phyloP scores from a whole-genome alignment of 1,284 basidiomycete species.

The Pulveroboletus sp. region DNA sequence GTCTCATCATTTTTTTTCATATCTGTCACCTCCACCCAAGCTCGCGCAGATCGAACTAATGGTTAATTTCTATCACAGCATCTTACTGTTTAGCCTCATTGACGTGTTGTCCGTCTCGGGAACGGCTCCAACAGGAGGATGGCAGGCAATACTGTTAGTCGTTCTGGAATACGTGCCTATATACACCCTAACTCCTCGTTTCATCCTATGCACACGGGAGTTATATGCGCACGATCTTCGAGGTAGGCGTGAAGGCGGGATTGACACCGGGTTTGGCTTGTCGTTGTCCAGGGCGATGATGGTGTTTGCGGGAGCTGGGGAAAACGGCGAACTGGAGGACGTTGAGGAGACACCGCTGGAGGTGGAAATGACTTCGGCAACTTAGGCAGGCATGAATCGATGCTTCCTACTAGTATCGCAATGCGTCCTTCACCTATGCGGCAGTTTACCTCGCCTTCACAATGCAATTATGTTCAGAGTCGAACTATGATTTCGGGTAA shows the following conservation, averaged over 20 bases:
- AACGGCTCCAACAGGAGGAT: background rate
- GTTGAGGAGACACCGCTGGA: background rate
- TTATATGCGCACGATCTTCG: constrained; percentile 6
- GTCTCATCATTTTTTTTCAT: background rate
- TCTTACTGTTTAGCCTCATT: constrained; percentile 4
- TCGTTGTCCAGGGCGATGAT: background rate
- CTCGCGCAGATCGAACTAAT: background rate
- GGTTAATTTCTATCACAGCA: constrained; percentile 1
- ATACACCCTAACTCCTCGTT: constrained; percentile 9
- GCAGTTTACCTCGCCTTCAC: too few relatives aligned
- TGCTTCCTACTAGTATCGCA: too few relatives aligned
- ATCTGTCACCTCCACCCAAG: background rate
- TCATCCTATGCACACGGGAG: constrained; percentile 11
- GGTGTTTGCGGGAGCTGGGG: background rate
- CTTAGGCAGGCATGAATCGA: background rate
- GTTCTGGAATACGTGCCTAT: background rate
- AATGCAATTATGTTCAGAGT: too few relatives aligned
- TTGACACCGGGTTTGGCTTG: constrained; percentile 13
- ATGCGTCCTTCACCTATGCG: too few relatives aligned
- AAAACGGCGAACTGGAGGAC: background rate
- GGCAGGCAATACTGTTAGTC: background rate
- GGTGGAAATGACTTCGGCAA: too few relatives aligned
- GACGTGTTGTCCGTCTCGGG: background rate
- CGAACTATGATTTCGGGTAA: too few relatives aligned
- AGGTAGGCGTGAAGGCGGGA: background rate